phyloP scores from a whole-genome alignment of 805 yeast genomes.

The Saccharomycopsis fermentans region DNA sequence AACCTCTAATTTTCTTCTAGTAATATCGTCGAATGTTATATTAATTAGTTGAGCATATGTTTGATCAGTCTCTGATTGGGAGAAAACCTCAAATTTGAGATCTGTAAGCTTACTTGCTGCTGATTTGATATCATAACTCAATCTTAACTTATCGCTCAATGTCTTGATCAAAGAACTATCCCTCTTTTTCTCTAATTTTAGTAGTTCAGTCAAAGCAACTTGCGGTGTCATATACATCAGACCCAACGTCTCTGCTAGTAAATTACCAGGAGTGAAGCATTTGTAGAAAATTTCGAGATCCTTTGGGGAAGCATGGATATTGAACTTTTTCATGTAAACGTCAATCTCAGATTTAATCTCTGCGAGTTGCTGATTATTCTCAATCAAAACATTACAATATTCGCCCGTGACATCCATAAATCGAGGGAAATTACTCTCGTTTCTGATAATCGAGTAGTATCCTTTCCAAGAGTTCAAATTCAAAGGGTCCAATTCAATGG shows the following conservation, averaged over 20 bases:
- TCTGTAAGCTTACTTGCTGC: constrained; percentile 31
- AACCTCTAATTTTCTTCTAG: constrained; percentile 51
- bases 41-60: constrained; percentile 51
- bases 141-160: constrained; percentile 35
- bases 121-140: constrained; percentile 36
- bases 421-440: constrained; percentile 28
- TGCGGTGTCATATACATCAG: constrained; percentile 36
- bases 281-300: constrained; percentile 40
- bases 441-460: constrained; percentile 37
- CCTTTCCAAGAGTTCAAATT: constrained; percentile 79
- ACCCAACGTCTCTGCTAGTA: constrained; percentile 43
- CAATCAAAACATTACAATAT: constrained; percentile 34
- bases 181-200: constrained; percentile 29
- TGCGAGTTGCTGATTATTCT: constrained; percentile 26
- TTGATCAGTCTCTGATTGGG: constrained; percentile 40
- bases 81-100: constrained; percentile 34
- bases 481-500: constrained; percentile 39
- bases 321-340: constrained; percentile 32
- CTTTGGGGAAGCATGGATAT: constrained; percentile 20
- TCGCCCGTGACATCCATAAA: constrained; percentile 41
- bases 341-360: constrained; percentile 41
- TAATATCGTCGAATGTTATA: constrained; percentile 47
- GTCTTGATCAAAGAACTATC: constrained; percentile 36
- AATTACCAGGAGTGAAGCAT: constrained; percentile 45
- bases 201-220: constrained; percentile 35